These are phyloP conservation scores for Oemleria cerasiformis DNA, from an alignment of 306 rosid genomes.

Conservation along the genomic window DNA sequence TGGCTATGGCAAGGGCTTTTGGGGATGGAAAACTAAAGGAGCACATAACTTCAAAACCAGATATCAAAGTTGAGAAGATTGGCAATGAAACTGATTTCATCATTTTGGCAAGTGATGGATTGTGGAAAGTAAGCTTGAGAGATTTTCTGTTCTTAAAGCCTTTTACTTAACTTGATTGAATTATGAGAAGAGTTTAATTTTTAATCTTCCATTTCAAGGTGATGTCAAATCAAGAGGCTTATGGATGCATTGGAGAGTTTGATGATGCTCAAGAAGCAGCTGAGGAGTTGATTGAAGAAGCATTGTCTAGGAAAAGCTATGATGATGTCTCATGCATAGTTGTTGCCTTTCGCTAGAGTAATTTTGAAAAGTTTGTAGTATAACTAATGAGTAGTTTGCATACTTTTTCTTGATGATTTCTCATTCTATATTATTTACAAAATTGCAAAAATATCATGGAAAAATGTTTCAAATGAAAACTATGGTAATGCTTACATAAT, in stretches of 20 bases:
- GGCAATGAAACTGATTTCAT: conserved; percentile 15
- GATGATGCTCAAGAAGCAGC: conserved; percentile 51
- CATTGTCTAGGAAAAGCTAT: conserved; percentile 37
- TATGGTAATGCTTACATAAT: no score
- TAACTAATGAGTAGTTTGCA: not conserved
- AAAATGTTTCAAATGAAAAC: no score
- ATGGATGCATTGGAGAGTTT: conserved; percentile 39
- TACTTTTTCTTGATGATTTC: not conserved
- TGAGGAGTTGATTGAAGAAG: conserved; percentile 39
- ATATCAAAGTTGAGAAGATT: conserved; percentile 12
- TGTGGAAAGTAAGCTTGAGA: conserved; percentile 46
- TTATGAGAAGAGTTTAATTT: no score
- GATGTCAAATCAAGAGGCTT: conserved; percentile 64
- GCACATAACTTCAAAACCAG: conserved; percentile 37
- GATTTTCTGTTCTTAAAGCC: not conserved
- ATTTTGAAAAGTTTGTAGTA: not conserved
- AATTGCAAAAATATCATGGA: no score
- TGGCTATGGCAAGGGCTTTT: conserved; percentile 63
- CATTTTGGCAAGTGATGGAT: conserved; percentile 37
- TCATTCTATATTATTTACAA: no score
- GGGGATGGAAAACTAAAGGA: conserved; percentile 58
- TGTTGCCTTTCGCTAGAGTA: conserved; percentile 41
- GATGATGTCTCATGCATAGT: conserved; percentile 66
- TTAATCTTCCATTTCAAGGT: conserved; percentile 27
- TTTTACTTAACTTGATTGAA: not conserved